phyloP scores from a whole-genome alignment of 768 basidiomycete genomes.

The Tulasnella sp. region DNA sequence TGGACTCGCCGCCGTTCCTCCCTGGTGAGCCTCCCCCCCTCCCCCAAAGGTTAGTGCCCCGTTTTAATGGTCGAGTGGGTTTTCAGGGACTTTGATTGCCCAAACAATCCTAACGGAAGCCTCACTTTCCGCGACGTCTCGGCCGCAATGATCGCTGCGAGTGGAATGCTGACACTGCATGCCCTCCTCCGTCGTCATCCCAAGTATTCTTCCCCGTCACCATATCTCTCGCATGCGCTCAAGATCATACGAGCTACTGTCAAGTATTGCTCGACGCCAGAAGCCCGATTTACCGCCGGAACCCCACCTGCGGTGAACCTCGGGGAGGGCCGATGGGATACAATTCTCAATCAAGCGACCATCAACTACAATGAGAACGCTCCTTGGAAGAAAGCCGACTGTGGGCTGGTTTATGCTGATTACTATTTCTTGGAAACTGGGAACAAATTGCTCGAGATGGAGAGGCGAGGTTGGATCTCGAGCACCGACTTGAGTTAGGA shows the following conservation, averaged over 20 bases:
- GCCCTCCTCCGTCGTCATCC: background rate
- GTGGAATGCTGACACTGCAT: conserved; percentile 13
- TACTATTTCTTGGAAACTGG: conserved; percentile 17
- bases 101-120: conserved; percentile 1
- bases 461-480: conserved; percentile 13
- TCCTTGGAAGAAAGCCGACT: background rate
- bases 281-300: background rate
- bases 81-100: conserved; percentile 22
- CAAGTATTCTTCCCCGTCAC: background rate
- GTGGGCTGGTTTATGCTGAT: conserved; percentile 10
- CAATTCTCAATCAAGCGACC: conserved; percentile 11
- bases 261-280: conserved; percentile 9
- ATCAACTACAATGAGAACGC: conserved; percentile 18
- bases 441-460: conserved; percentile 24
- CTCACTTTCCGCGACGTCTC: conserved; percentile 20
- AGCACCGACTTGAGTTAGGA: background rate
- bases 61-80: background rate
- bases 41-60: background rate
- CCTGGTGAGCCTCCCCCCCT: background rate
- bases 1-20: conserved; percentile 6
- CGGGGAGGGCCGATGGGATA: conserved; percentile 11
- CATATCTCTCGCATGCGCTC: conserved; percentile 12
- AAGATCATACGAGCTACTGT: conserved; percentile 12
- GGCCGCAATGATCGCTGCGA: conserved; percentile 15
- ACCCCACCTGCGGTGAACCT: background rate